Evolutionary conservation across 2,329 filamentous ascomycete species (phyloP).

Genomic region (Emergomyces orientalis): DNA sequence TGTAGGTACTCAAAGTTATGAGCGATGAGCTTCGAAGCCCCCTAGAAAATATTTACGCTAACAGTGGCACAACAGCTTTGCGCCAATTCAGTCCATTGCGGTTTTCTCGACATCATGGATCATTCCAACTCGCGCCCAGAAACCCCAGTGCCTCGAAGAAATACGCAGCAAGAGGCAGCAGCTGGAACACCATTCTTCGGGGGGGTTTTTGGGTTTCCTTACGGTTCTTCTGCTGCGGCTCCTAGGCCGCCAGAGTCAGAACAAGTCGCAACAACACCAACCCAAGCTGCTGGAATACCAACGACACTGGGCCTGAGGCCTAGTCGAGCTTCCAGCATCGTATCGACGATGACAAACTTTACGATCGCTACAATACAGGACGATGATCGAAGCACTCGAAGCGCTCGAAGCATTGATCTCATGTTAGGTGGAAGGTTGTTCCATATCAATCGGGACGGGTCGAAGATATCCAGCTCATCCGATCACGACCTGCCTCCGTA

Average conservation of each 20-base stretch:
- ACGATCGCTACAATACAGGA: constrained; percentile 23
- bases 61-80: not conserved
- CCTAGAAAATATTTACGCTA: not conserved
- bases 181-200: not conserved
- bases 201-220: not conserved
- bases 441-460: constrained; percentile 26
- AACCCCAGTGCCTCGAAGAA: not conserved
- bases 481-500: constrained; percentile 17
- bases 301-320: constrained; percentile 12
- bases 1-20: not conserved
- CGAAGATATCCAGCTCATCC: constrained; percentile 19
- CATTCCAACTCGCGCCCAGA: not conserved
- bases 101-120: not conserved
- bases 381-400: constrained; percentile 17
- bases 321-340: constrained; percentile 24
- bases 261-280: not conserved
- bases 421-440: constrained; percentile 23
- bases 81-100: not conserved
- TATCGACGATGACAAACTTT: constrained; percentile 24
- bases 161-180: not conserved
- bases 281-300: constrained; percentile 1
- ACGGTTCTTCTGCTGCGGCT: not conserved
- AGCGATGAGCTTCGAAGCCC: not conserved
- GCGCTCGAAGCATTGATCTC: constrained; percentile 24
- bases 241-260: not conserved